phyloP scores from a whole-genome alignment of 371 early-diverging fungal species.

The Nematocida major region DNA sequence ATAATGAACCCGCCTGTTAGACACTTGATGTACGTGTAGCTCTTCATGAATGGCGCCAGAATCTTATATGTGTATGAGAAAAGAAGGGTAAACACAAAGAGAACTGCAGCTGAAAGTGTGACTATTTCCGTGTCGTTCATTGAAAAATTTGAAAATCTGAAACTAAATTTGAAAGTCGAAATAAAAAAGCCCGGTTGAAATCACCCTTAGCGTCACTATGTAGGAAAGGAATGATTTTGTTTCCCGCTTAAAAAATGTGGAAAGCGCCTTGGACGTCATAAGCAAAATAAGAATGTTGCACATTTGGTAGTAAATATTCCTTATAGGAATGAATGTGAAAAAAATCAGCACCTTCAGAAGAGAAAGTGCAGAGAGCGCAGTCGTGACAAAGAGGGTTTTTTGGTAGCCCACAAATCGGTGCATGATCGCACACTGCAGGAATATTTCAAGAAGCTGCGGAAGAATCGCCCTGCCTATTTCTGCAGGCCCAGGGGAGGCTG shows the following conservation, averaged over 20 bases:
- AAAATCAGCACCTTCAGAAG: neutral
- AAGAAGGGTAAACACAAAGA: slow-evolving; percentile 53
- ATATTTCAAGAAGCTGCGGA: neutral
- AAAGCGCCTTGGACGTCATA: neutral
- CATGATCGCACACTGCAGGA: neutral
- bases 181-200: neutral
- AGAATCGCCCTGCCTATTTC: neutral
- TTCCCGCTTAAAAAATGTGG: neutral
- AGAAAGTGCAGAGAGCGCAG: neutral
- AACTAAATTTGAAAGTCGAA: neutral
- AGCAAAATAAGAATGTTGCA: neutral
- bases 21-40: slow-evolving; percentile 57
- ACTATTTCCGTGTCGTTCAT: slow-evolving; percentile 23
- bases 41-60: slow-evolving; percentile 21
- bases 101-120: slow-evolving; percentile 3
- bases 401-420: neutral
- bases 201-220: neutral
- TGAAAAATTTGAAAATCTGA: slow-evolving; percentile 18
- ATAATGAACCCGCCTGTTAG: slow-evolving; percentile 59
- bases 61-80: slow-evolving; percentile 50
- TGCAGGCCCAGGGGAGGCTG: neutral
- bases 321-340: neutral
- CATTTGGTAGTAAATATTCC: slow-evolving; percentile 8
- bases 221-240: neutral
- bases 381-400: neutral